Percentiles rank a stretch among this genome's conserved stretches.
Conservation (phyloP, 2,329 filamentous ascomycete genomes). For the Ustilaginoidea virens region DNA sequence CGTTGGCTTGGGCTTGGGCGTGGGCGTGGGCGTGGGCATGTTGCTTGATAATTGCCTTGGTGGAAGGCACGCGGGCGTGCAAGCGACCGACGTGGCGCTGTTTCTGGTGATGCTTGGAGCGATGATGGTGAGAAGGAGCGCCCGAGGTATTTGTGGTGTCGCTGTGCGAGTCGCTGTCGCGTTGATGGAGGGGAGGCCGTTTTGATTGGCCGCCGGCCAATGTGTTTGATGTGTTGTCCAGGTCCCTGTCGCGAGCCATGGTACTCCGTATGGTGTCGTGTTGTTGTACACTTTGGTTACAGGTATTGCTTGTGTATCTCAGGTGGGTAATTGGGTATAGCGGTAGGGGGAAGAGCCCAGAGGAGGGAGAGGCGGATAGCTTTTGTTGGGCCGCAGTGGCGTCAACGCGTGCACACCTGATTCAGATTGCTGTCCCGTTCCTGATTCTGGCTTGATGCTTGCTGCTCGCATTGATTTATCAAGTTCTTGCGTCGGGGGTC, state of each 20-base stretch:
- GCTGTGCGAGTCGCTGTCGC: constrained; percentile 20
- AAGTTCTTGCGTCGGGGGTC: not conserved
- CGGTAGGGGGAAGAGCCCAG: too few species aligned
- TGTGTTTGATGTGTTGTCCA: constrained; percentile 31
- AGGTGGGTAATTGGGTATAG: not conserved
- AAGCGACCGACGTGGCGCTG: constrained; percentile 26
- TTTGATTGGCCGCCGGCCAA: constrained; percentile 39
- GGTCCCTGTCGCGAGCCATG: constrained; percentile 30
- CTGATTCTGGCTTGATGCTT: not conserved
- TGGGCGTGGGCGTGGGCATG: constrained; percentile 6
- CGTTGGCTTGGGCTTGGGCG: constrained; percentile 8
- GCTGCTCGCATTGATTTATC: not conserved
- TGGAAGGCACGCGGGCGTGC: constrained; percentile 36
- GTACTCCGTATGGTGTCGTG: constrained; percentile 4
- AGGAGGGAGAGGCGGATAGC: too few species aligned
- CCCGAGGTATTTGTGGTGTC: constrained; percentile 12
- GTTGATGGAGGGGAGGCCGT: constrained; percentile 24
- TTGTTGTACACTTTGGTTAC: not conserved
- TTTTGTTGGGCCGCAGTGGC: too few species aligned
- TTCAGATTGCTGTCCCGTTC: too few species aligned
- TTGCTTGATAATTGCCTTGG: constrained; percentile 33
- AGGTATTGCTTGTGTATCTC: too few species aligned
- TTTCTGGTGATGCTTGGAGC: constrained; percentile 17
- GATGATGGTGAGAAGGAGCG: constrained; percentile 12
- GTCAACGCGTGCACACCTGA: not conserved